Base-by-base conservation (phyloP, 2,329 filamentous ascomycete species). In the Cryoendolithus antarcticus region DNA sequence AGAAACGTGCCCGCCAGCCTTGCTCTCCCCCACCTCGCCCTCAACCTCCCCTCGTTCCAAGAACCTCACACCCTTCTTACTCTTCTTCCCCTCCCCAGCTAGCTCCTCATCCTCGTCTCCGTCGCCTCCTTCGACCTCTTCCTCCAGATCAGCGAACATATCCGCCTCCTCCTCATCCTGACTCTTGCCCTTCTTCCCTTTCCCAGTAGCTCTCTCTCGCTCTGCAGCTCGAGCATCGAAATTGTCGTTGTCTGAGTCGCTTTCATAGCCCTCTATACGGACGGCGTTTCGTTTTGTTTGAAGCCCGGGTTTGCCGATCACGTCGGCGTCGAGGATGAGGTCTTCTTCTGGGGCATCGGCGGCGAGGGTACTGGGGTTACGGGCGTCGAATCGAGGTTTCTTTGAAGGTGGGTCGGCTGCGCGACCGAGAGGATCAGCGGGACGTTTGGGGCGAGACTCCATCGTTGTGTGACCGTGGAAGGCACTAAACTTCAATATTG, bases 221-320 rank as follows among this genome's bases (percentile, higher is more conserved):
- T 65, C 60, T 30, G 48, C 44, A 4, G 82, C 81, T 37, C 83
- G 75, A 27, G 73, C 74, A 50, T 91, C 75, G 59, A 94, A 93
- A 33, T 83, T 86, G 56, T 96, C 91, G 48, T 93, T 89, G 38
- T 89, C 93, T 41, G 73, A 77, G 62, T 98, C 91, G 7, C 82
- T 91, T 51, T 96, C 89, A 64, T 96, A 98, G 37, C 91, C 91
- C 55, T 96, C 91, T 31, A 98, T 77, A 55, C 96, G 95, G 40
- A 98, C 84, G 0, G 89, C 91, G 49, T 89, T 89, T 46, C 91
- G 84, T 60, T 94, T 94, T 1, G 86, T 84, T 31, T 77, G 74
- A 27, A 75, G 72, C 1, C 75, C 75, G 11, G 76, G 71, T 38
- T 72, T 73, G 10, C 88, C 86, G 48, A 96, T 95, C 30, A 95